Evolutionary conservation across 495 filamentous ascomycete genomes (phyloP), one percentile per base, ranked within the genome.

Genomic region (Jackrogersella minutella): DNA sequence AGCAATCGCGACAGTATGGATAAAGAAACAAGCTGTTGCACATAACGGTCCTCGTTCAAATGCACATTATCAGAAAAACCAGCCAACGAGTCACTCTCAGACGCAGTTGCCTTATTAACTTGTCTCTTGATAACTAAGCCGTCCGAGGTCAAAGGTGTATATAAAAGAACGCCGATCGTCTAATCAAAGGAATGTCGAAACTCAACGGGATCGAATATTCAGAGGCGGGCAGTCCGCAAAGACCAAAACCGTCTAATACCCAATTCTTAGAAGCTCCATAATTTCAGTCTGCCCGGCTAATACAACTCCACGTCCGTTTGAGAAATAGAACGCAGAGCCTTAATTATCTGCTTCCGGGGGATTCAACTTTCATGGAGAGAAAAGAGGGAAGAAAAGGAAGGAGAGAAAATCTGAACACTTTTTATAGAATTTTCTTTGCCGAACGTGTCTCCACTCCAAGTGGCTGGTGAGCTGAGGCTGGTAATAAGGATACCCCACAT

Each of bases 161-260:
- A n/a, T n/a, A n/a, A n/a, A n/a, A n/a, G n/a, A n/a, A n/a, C n/a
- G n/a, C n/a, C n/a, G n/a, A n/a, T n/a, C n/a, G 11, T 55, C 30
- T 14, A 22, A 54, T 53, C n/a, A 24, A 39, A 33, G 47, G 57
- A 68, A 81, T 82, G 79, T 82, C 75, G 80, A 78, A 73, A 76
- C 77, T 78, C 78, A 81, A 82, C 80, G 80, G 80, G 77, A 81
- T 79, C 75, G 79, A 76, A 68, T 72, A 77, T 69, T 80, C 77
- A 75, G 67, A 75, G 71, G 63, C 70, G 60, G n/a, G 60, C 37
- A 30, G 40, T 68, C 58, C 54, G 57, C 40, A 21, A 64, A 69
- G 41, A 56, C 57, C 13, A 21, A 56, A n/a, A 17, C 55, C 68
- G 67, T 71, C 77, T 77, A 77, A 75, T 78, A 77, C 57, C 74